These are phyloP conservation scores for Solanum tarijense DNA, from an alignment of 257 asterid species.

Conservation along the genomic window DNA sequence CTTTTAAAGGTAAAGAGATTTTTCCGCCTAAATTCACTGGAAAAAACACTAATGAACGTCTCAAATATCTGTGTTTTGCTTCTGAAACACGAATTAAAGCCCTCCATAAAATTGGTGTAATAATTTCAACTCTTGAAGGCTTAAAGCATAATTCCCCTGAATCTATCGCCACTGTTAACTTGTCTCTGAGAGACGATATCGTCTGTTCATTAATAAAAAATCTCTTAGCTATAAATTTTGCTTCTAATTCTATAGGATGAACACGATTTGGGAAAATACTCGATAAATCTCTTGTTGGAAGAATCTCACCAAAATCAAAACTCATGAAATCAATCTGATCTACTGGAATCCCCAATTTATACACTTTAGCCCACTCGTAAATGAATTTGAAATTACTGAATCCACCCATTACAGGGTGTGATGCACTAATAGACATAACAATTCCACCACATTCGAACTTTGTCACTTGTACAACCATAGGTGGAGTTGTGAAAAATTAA, in stretches of 20 bases:
- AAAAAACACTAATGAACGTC: background rate
- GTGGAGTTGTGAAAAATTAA: too few relatives aligned
- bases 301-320: background rate
- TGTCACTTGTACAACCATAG: too few relatives aligned
- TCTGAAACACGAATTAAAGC: background rate
- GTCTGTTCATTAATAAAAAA: background rate
- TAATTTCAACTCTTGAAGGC: background rate
- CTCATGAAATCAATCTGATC: background rate
- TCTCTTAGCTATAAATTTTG: background rate
- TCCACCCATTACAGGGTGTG: too few relatives aligned
- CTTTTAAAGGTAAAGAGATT: background rate
- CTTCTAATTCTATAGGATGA: background rate
- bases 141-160: background rate
- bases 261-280: too few relatives aligned
- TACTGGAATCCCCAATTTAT: too few relatives aligned
- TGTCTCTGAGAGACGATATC: background rate
- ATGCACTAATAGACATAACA: too few relatives aligned
- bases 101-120: conserved; percentile 10
- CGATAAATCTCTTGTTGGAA: background rate
- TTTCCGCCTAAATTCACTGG: background rate
- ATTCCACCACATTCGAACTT: too few relatives aligned
- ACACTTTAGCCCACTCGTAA: too few relatives aligned
- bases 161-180: background rate
- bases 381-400: too few relatives aligned
- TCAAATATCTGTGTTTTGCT: background rate